Evolutionary conservation across 805 yeast species (phyloP).

Genomic region (Kazachstania psychrophila): DNA sequence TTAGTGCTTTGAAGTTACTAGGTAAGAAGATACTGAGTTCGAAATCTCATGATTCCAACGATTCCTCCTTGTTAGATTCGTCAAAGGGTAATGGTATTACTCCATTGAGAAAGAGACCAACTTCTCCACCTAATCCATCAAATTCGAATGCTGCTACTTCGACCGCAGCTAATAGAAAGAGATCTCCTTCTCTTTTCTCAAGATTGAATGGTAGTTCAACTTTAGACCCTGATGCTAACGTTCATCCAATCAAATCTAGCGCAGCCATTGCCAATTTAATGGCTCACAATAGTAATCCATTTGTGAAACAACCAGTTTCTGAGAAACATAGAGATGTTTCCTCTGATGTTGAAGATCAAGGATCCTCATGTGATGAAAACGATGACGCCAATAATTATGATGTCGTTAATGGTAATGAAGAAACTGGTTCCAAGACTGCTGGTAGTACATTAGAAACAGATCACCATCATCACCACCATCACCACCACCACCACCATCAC

Average conservation of each 20-base stretch:
- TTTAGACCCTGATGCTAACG: neutral
- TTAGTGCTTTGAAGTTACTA: slow-evolving; percentile 9
- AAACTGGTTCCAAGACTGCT: neutral
- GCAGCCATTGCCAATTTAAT: slow-evolving; percentile 20
- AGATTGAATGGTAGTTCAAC: slow-evolving; percentile 7
- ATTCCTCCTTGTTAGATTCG: neutral
- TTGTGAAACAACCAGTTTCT: slow-evolving; percentile 18
- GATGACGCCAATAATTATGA: slow-evolving; percentile 4
- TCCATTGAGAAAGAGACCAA: slow-evolving; percentile 8
- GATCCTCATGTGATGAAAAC: neutral
- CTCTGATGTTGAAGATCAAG: no score
- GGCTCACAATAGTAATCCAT: slow-evolving; percentile 27
- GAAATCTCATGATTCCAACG: slow-evolving; percentile 4
- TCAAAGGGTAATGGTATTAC: slow-evolving; percentile 4
- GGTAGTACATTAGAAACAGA: neutral
- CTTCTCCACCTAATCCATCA: slow-evolving; percentile 2
- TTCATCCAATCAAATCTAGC: slow-evolving; percentile 16
- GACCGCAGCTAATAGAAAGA: slow-evolving; percentile 5
- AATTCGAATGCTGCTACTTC: neutral
- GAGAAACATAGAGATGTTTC: neutral
- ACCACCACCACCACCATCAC: slow-evolving; percentile 1
- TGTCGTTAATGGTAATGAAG: neutral
- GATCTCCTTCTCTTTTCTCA: slow-evolving; percentile 19
- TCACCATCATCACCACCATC: neutral
- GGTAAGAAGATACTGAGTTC: slow-evolving; percentile 10